Evolutionary conservation across 257 asterid species (phyloP), one percentile per base, ranked within the genome.

Genomic region (Solanum pimpinellifolium): DNA sequence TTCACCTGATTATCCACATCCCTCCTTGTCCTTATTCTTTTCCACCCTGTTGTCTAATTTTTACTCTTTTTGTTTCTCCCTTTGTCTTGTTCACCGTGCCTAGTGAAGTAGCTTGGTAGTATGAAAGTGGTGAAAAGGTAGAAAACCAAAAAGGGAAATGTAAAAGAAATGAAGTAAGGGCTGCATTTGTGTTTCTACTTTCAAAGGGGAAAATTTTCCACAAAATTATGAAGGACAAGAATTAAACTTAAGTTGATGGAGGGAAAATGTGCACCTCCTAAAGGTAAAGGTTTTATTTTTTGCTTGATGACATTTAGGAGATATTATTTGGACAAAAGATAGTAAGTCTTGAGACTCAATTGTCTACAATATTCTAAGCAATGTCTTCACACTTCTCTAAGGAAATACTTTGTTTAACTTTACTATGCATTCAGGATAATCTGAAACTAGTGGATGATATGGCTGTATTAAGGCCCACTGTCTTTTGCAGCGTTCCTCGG

Each of bases 401-500:
- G 47, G 80, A 73, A 20, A 73, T 73, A 35, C 47, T 35, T 8
- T 37, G 80, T 73, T 35, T 18, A 73, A 73, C 80, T 73, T 73
- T 18, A 37, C 29, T 20, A 21, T 37, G 18, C 15, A 37, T 74
- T 74, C 94, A 96, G 99, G 98, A 96, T 90, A 94, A 90, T 87
- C 20, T 94, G 96, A 95, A 95, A 92, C 86, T 95, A 92, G 90
- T 93, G 97, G 99, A 96, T 86, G 99, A 96, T 92, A 90, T 95
- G 89, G 98, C 92, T 73, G 96, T 94, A 85, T 90, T 96, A 84
- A 94, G 96, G 86, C 99, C 99, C 89, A 96, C 99, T 42, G 78
- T 96, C 85, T 96, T 96, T 92, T 91, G 96, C 90, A 95, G 98
- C 87, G 99, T 96, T 88, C 98, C 98, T 87, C 98, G 98, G 76